Percentiles rank a stretch among this genome's conserved stretches.
These are phyloP conservation scores for Babesia gibsoni DNA, from an alignment of 169 alveolate species.

Conservation along the genomic window DNA sequence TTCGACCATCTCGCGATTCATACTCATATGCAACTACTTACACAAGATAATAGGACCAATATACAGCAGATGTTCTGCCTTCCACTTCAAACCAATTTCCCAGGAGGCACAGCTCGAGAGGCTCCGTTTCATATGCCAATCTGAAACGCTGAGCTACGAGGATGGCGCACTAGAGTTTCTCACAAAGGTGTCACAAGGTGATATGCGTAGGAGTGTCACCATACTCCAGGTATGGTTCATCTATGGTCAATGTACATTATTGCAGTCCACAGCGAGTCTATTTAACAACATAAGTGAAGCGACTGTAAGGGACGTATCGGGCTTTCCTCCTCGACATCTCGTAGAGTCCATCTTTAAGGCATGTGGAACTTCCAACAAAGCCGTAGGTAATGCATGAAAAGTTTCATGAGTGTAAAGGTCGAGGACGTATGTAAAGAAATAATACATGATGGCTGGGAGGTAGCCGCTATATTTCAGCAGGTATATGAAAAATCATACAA, in stretches of 20 bases:
- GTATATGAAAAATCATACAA: not conserved
- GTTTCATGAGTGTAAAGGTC: conserved; percentile 4
- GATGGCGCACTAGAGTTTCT: conserved; percentile 70
- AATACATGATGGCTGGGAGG: conserved; percentile 60
- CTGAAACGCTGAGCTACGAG: conserved; percentile 66
- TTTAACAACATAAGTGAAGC: conserved; percentile 46
- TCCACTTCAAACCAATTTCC: conserved; percentile 92
- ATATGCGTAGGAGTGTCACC: conserved; percentile 92
- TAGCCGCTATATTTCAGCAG: conserved; percentile 54
- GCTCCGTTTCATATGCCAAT: conserved; percentile 82
- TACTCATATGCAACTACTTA: conserved; percentile 96
- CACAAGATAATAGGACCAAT: conserved; percentile 95
- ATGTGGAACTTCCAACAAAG: conserved; percentile 23
- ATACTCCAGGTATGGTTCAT: conserved; percentile 84
- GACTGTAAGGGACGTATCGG: conserved; percentile 65
- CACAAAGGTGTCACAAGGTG: conserved; percentile 91
- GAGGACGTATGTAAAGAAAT: conserved; percentile 49
- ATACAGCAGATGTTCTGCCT: conserved; percentile 93
- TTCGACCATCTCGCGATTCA: conserved; percentile 93
- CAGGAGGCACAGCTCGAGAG: conserved; percentile 86
- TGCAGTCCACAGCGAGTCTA: conserved; percentile 60
- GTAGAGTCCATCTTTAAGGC: conserved; percentile 46
- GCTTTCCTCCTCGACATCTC: conserved; percentile 62
- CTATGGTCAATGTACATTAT: conserved; percentile 44
- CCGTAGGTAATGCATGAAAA: conserved; percentile 8